phyloP scores from a whole-genome alignment of 2,329 filamentous ascomycete genomes.

The Hypocrella siamensis region DNA sequence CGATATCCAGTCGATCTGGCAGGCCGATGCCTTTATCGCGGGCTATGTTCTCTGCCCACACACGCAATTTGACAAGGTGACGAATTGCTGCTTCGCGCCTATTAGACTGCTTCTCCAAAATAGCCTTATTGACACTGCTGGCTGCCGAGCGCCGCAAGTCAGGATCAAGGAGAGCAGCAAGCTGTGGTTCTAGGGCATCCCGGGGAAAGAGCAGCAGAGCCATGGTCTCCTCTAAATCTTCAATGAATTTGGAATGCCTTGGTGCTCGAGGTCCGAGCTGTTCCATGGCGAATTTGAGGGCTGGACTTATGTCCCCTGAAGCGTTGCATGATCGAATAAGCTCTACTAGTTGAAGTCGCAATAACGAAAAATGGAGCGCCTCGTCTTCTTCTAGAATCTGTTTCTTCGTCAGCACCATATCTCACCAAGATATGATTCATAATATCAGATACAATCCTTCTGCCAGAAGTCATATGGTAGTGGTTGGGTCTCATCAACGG shows the following conservation, averaged over 20 bases:
- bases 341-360: slow-evolving; percentile 86
- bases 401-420: neutral
- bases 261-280: slow-evolving; percentile 80
- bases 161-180: slow-evolving; percentile 65
- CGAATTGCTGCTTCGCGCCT: slow-evolving; percentile 69
- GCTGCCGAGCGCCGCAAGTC: slow-evolving; percentile 72
- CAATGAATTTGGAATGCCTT: slow-evolving; percentile 64
- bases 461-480: slow-evolving; percentile 24
- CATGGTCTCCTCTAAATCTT: slow-evolving; percentile 86
- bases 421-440: neutral
- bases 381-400: slow-evolving; percentile 55
- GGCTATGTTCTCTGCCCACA: slow-evolving; percentile 65
- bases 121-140: slow-evolving; percentile 74
- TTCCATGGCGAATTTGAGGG: slow-evolving; percentile 72
- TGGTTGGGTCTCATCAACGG: slow-evolving; percentile 82
- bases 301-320: slow-evolving; percentile 57
- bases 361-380: slow-evolving; percentile 72
- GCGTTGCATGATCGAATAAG: slow-evolving; percentile 66
- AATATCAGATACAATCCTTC: slow-evolving; percentile 1
- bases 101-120: slow-evolving; percentile 57
- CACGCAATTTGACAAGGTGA: slow-evolving; percentile 63
- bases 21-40: slow-evolving; percentile 15
- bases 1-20: slow-evolving; percentile 20
- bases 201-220: slow-evolving; percentile 75
- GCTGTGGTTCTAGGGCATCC: slow-evolving; percentile 61